A percentile compares a stretch with the other conserved stretches of the same genome.
These are phyloP conservation scores for Seiridium unicorne DNA, from an alignment of 2,329 filamentous ascomycete genomes.

Conservation along the genomic window DNA sequence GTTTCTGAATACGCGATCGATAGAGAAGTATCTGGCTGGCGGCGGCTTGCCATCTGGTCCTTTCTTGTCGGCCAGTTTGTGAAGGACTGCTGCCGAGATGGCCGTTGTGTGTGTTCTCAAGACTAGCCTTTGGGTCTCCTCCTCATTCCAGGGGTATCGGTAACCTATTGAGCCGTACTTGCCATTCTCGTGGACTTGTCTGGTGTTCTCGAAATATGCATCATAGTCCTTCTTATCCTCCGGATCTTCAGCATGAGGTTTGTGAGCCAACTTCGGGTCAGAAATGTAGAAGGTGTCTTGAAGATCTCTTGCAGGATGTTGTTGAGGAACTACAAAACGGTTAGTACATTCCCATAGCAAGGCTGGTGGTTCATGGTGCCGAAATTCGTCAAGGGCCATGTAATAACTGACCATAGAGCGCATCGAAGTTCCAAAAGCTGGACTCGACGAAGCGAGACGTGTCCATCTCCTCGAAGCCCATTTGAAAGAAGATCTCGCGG, in stretches of 20 bases:
- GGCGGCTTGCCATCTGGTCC: conserved; percentile 66
- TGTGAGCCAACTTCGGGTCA: conserved; percentile 76
- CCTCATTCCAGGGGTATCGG: conserved; percentile 87
- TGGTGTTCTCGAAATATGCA: conserved; percentile 84
- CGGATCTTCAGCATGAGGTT: conserved; percentile 55
- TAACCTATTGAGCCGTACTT: conserved; percentile 96
- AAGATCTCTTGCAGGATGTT: conserved; percentile 94
- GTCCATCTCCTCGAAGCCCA: conserved; percentile 98
- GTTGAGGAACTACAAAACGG: conserved; percentile 72
- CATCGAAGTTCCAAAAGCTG: conserved; percentile 98
- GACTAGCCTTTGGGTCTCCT: conserved; percentile 83
- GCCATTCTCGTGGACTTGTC: conserved; percentile 82
- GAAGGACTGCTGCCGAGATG: conserved; percentile 84
- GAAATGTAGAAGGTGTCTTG: conserved; percentile 99
- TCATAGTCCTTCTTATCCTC: conserved; percentile 68
- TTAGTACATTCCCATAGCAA: too few relatives aligned
- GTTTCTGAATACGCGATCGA: conserved; percentile 95
- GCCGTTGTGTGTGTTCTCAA: conserved; percentile 96
- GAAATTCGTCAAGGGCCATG: too few relatives aligned
- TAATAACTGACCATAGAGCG: conserved; percentile 54
- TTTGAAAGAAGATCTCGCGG: conserved; percentile 97
- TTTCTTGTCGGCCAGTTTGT: conserved; percentile 81
- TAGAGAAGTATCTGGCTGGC: conserved; percentile 92
- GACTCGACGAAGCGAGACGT: conserved; percentile 92
- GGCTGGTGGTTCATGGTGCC: too few relatives aligned